Evolutionary conservation across 768 basidiomycete species (phyloP), one percentile per base, ranked within the genome.

Genomic region (Russula foetens): DNA sequence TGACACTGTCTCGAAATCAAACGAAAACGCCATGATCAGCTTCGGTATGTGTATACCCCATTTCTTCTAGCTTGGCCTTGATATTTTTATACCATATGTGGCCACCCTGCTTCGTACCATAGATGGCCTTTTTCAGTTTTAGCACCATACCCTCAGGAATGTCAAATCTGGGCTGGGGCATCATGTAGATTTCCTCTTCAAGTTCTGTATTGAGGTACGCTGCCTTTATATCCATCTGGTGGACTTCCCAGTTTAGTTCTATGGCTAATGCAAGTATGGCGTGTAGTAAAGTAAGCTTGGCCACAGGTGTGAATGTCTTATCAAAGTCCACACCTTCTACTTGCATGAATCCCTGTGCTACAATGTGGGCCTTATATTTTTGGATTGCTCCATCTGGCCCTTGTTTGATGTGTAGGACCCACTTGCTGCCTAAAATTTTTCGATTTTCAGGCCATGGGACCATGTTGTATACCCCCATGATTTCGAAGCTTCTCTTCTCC

Each of bases 311-410:
- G 17, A 41, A 41, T 19, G 17, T 41, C 7, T 41, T 3, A 7
- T 41, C 39, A 41, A 68, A 76, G 60, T 76, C 74, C 9, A 71
- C 33, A 14, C 75, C 75, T 4, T 67, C 66, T 4, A 71, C 60
- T 55, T 78, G 76, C 0, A 67, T 61, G 67, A 72, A 75, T 0
- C 77, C 76, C 48, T 71, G 65, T 6, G 73, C 75, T 26, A 75
- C 74, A 14, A 76, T 66, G 12, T 71, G 64, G 3, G 71, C 75
- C 63, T 77, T 77, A 67, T 72, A 70, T n/a, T 66, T 56, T 4
- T 56, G 44, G 41, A 74, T 62, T 0, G 56, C 54, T 24, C 75
- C 74, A 11, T 67, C 41, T 3, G 65, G 56, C 53, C 73, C 70
- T 24, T 56, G 55, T 59, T 78, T 78, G n/a, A 67, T 53, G 24